These are phyloP conservation scores for Phaseolus coccineus DNA, from an alignment of 331 rosid genomes.

Conservation along the genomic window DNA sequence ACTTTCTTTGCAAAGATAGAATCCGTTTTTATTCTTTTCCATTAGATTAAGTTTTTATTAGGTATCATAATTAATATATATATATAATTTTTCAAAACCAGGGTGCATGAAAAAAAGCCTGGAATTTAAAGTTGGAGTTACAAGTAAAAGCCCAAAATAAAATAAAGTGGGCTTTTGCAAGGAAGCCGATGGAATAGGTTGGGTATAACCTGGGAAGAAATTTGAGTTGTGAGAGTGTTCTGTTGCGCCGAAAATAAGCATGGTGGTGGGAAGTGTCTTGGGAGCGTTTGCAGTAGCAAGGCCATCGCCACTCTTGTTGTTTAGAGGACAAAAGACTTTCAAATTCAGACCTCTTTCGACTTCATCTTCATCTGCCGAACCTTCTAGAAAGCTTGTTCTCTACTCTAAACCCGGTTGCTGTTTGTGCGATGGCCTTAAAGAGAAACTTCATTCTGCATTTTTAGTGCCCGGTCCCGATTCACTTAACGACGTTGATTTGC, in stretches of 20 bases:
- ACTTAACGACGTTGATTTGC: constrained; percentile 71
- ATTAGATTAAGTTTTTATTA: too few species aligned
- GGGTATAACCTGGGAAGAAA: not conserved
- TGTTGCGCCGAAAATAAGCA: constrained; percentile 8
- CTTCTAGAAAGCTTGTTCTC: constrained; percentile 72
- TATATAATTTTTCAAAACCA: too few species aligned
- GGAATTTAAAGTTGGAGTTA: not conserved
- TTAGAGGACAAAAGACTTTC: constrained; percentile 46
- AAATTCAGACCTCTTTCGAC: constrained; percentile 48
- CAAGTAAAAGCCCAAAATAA: not conserved
- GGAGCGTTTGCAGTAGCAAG: constrained; percentile 48
- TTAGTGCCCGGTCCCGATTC: constrained; percentile 72
- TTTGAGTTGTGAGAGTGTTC: not conserved
- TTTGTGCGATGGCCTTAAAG: constrained; percentile 98
- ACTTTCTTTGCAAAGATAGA: too few species aligned
- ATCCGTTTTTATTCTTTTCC: too few species aligned
- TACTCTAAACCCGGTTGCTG: constrained; percentile 98
- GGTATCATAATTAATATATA: too few species aligned
- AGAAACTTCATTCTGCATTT: constrained; percentile 87
- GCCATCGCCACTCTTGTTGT: constrained; percentile 47
- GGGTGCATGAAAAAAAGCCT: too few species aligned
- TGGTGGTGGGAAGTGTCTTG: constrained; percentile 54
- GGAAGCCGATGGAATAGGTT: constrained; percentile 2
- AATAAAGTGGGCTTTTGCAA: not conserved
- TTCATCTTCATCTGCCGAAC: constrained; percentile 50